These are phyloP conservation scores for Echinochloa phyllopogon DNA, from an alignment of 176 grass and related monocot genomes.

Conservation along the genomic window DNA sequence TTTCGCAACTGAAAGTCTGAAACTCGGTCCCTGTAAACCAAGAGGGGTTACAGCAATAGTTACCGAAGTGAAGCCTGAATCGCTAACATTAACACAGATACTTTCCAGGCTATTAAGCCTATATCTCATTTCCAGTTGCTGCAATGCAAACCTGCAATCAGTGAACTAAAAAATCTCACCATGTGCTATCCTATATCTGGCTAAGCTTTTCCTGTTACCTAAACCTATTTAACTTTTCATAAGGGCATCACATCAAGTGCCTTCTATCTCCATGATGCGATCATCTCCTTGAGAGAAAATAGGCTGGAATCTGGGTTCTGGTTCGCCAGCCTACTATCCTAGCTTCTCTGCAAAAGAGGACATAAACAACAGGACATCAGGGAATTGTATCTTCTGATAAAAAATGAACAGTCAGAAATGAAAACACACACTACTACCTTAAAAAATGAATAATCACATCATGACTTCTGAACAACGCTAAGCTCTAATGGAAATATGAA, in stretches of 20 bases:
- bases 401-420: neutral
- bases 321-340: conserved; percentile 31
- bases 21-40: conserved; percentile 23
- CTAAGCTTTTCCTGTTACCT: conserved; percentile 52
- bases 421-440: neutral
- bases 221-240: conserved; percentile 48
- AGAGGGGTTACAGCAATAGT: conserved; percentile 21
- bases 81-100: conserved; percentile 1
- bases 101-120: conserved; percentile 25
- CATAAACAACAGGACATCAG: conserved; percentile 24
- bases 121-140: neutral
- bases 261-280: conserved; percentile 26
- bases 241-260: conserved; percentile 46
- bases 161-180: conserved; percentile 46
- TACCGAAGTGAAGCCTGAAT: conserved; percentile 14
- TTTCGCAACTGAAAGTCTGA: conserved; percentile 26
- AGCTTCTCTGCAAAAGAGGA: conserved; percentile 45
- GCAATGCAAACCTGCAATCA: conserved; percentile 43
- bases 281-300: conserved; percentile 21
- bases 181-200: conserved; percentile 51
- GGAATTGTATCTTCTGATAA: neutral
- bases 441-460: neutral
- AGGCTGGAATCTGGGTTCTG: conserved; percentile 28
- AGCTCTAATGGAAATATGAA: neutral
- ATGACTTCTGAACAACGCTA: neutral